Evolutionary conservation across 371 early-diverging fungal species (phyloP), one percentile per base, ranked within the genome.

Genomic region (Mucor velutinosus): DNA sequence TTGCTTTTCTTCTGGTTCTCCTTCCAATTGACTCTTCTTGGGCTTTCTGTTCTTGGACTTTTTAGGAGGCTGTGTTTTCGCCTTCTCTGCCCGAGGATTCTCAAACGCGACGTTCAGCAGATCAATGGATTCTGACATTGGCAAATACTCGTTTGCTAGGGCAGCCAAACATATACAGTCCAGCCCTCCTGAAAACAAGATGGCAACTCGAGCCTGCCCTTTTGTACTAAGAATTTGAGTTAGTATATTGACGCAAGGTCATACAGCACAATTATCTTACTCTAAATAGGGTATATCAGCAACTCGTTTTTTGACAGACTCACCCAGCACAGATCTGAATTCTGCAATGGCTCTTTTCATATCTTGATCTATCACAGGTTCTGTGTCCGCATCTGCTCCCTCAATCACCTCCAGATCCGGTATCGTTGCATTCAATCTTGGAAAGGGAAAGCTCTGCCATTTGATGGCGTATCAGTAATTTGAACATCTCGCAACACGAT

Each of bases 81-180:
- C 78, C 58, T 75, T 78, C 53, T 79, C 76, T 21, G 83, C 65
- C 7, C 98, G 85, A 15, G 96, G 97, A 69, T 97, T 97, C 65
- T 96, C 97, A 76, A 98, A 98, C 4, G 95, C 93, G 5, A 97
- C 97, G 75, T 97, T 97, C 27, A 98, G 74, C n/a, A 98, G 76
- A 75, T 98, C 97, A 51, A 97, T 94, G 0, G 93, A 86, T 63
- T 92, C 93, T 4, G 81, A 72, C 0, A 69, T 51, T 0, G 95
- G 94, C 3, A 97, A 68, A 53, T 87, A 78, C 11, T 73, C 73
- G 68, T 94, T 83, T 0, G 92, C 90, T 5, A 96, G 77, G 0
- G 91, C 93, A 0, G 97, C 97, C 8, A 98, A 79, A 35, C 88
- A 80, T 4, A 91, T 90, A 78, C 97, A 98, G 73, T 98, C 98